Base-by-base conservation (phyloP, 2,329 filamentous ascomycete genomes). In the Ascomycota sp. region DNA sequence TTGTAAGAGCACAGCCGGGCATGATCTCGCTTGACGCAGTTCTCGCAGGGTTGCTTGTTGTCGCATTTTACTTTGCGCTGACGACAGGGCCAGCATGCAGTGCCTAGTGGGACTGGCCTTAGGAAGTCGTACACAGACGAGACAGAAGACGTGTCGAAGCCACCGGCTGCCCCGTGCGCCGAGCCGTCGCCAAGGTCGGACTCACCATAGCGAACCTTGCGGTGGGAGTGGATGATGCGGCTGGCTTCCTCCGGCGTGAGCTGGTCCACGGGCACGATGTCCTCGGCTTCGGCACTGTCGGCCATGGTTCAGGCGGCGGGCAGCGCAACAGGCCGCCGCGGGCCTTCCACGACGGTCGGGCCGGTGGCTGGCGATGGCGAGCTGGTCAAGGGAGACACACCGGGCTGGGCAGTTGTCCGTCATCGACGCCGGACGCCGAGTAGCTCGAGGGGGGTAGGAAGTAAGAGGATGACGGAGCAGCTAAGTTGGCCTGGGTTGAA, bases 51-150 rank as follows among this genome's bases (percentile, higher is more conserved):
- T 45, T 72, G 64, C 48, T 73, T 69, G 50, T 74, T 75, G 54
- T 75, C 70, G 48, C 71, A 76, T 53, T 75, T 75, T 29, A 76
- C 71, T 52, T 76, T 75, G 41, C 71, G 62, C 50, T 75, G 71
- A 31, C 71, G 61, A 46, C 71, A 76, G 9, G 71, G 71, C 69
- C 70, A 76, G 44, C 71, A 76, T 5, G 68, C 68, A 30, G 68
- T 72, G 37, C 67, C 67, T 72, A 44, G 4, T 34, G 32, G 8
- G 30, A 11, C 24, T 26, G 28, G n/a, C 4, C 36, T 36, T 25
- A 36, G 33, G 27, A 34, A 9, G 16, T 25, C 24, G 33, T 31
- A 27, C 33, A 9, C 12, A 9, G 6, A 16, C 6, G n/a, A 13
- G 29, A 16, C 12, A 16, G 29, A 9, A 3, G 27, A 27, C 27